Percentiles rank a stretch among this genome's conserved stretches.
Evolutionary conservation across 208 protist genomes (phyloP).

Genomic region (Vickermania spadyakhi): DNA sequence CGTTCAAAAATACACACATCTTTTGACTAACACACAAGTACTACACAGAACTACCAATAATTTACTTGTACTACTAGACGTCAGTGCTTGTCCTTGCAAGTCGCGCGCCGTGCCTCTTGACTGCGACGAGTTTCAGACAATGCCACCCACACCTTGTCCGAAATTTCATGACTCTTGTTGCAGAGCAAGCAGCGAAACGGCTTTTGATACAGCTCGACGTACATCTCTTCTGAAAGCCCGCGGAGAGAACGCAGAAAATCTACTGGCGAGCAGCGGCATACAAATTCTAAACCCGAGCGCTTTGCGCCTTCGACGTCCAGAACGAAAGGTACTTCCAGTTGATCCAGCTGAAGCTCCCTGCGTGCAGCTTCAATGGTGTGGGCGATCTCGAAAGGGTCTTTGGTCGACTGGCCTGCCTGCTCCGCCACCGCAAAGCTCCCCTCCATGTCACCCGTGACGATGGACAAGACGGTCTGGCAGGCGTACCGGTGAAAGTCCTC

Average conservation of each 20-base stretch:
- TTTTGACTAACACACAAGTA: no score
- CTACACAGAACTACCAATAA: no score
- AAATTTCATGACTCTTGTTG: conserved; percentile 19
- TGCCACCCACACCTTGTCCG: conserved; percentile 22
- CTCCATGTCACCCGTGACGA: conserved; percentile 66
- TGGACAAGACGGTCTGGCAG: conserved; percentile 48
- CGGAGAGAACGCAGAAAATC: conserved; percentile 27
- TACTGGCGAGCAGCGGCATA: conserved; percentile 63
- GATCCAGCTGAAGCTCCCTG: conserved; percentile 15
- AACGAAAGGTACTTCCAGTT: conserved; percentile 7
- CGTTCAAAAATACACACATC: no score
- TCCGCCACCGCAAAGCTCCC: conserved; percentile 34
- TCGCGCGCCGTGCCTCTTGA: no score
- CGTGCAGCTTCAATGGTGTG: conserved; percentile 41
- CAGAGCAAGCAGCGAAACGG: conserved; percentile 31
- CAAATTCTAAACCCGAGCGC: conserved; percentile 67
- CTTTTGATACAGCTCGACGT: conserved; percentile 13
- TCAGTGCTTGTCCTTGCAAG: no score
- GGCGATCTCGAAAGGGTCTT: conserved; percentile 27
- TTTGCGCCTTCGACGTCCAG: conserved; percentile 20
- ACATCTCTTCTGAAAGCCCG: conserved; percentile 14
- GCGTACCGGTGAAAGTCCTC: conserved; percentile 9
- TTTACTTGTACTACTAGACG: no score
- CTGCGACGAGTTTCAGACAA: conserved; percentile 6
- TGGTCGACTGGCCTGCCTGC: conserved; percentile 41